These are phyloP conservation scores for Aspergillus sparsus DNA, from an alignment of 495 filamentous ascomycete genomes.

Conservation along the genomic window DNA sequence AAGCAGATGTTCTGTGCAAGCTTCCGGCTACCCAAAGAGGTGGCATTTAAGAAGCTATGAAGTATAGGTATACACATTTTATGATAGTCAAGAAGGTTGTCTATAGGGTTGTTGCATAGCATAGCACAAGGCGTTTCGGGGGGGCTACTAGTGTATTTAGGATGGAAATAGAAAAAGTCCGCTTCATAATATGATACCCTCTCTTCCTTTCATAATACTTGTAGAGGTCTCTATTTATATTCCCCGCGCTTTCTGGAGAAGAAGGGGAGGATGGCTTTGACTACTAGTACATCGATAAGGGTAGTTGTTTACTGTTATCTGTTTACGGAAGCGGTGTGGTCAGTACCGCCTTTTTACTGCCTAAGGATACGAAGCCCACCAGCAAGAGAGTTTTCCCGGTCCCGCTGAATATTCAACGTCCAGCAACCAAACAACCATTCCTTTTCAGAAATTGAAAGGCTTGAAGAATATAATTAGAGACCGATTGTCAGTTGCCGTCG, in stretches of 20 bases:
- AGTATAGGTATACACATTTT: not conserved
- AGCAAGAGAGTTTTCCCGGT: slow-evolving; percentile 21
- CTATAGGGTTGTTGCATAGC: slow-evolving; percentile 19
- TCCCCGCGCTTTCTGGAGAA: no score
- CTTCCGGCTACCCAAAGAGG: slow-evolving; percentile 78
- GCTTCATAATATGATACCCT: slow-evolving; percentile 17
- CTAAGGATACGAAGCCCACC: not conserved
- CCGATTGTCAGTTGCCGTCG: not conserved
- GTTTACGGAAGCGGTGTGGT: slow-evolving; percentile 13
- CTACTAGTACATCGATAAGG: not conserved
- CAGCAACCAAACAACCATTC: slow-evolving; percentile 8
- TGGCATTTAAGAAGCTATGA: slow-evolving; percentile 63
- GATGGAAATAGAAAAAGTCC: slow-evolving; percentile 15
- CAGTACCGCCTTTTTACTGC: slow-evolving; percentile 21
- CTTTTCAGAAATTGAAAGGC: not conserved
- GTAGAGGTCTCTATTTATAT: not conserved
- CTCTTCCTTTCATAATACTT: not conserved
- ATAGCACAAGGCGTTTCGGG: slow-evolving; percentile 24
- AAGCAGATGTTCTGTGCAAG: slow-evolving; percentile 97
- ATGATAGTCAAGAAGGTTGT: not conserved
- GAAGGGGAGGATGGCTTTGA: no score
- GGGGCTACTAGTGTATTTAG: slow-evolving; percentile 5
- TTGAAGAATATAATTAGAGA: not conserved
- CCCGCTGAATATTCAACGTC: slow-evolving; percentile 11
- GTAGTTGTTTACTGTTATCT: slow-evolving; percentile 1